Evolutionary conservation across 2,329 filamentous ascomycete genomes (phyloP).

Genomic region (Cladophialophora yegresii): DNA sequence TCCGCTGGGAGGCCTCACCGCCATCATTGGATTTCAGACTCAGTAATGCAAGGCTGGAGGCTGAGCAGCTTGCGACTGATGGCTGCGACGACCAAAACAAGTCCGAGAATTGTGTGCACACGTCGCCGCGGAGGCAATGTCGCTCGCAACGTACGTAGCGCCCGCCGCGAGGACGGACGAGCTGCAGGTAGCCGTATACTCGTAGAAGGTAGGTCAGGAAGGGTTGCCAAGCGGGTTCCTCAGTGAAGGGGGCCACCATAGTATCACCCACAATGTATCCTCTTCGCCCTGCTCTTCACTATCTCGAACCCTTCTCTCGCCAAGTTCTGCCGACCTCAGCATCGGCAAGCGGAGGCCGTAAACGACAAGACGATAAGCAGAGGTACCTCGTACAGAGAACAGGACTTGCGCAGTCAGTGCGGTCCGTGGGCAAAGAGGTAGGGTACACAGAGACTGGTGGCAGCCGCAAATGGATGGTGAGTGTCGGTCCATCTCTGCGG

Average conservation of each 20-base stretch:
- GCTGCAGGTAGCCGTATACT: background rate
- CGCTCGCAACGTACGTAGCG: background rate
- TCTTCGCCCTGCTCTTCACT: background rate
- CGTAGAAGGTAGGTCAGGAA: background rate
- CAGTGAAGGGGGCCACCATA: background rate
- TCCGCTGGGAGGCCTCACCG: background rate
- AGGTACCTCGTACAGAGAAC: background rate
- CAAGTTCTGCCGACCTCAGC: background rate
- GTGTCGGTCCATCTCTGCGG: background rate
- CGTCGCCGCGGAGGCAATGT: background rate
- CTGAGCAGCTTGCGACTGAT: background rate
- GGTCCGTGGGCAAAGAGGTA: background rate
- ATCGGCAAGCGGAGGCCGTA: background rate
- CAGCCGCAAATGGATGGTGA: background rate
- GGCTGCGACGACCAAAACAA: background rate
- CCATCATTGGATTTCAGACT: background rate
- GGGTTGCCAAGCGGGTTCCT: background rate
- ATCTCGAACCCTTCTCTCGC: background rate
- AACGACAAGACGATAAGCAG: background rate
- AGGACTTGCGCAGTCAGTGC: background rate
- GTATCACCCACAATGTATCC: background rate
- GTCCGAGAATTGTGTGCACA: background rate
- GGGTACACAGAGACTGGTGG: background rate
- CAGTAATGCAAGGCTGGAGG: constrained; percentile 5
- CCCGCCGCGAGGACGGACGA: background rate